Base-by-base conservation (phyloP, 1,284 basidiomycete genomes). In the Bondarzewia mesenterica region DNA sequence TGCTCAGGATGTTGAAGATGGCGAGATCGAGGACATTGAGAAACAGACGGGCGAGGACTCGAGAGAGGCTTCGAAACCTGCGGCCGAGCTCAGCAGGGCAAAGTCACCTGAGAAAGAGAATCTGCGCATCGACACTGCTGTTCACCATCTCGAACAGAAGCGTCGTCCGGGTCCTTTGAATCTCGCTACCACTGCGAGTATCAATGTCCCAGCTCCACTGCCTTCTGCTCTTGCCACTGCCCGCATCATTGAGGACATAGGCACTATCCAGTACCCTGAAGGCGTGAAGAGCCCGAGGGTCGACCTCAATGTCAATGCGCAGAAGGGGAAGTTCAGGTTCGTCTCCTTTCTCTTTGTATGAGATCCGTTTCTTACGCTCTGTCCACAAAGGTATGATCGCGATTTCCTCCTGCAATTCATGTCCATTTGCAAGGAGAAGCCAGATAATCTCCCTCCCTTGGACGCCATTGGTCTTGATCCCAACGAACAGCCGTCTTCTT, bases 381-480 rank as follows among this genome's bases (percentile, higher is more conserved):
- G 25, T 42, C 16, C n/a, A 7, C n/a, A 1, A 50, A 89, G 94
- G 59, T 99, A 99, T 67, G 93, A 98, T 67, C 92, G 95, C 44
- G 92, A 95, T 40, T 99, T 99, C 81, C 76, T 99, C 26, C 70
- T 99, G 54, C 96, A 99, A 64, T 99, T 99, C 73, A 96, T 97
- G 92, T 72, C 73, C 36, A 73, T 96, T 49, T 99, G 93, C 75
- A 90, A 85, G 66, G 94, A 97, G 68, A 95, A 93, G 69, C 95
- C 96, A 1, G 89, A 88, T 50, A 78, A 80, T 49, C 81, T 98
- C 22, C 93, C 94, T 29, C 81, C 90, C 53, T 78, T 98, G 43
- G 92, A 95, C 58, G 85, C 87, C 25, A 88, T 99, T 59, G 95
- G 95, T 47, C 81, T 97, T 39, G 92, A 93, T 60, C 82, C 88